Conservation (phyloP, 345 rosid species). For the Linum usitatissimum region DNA sequence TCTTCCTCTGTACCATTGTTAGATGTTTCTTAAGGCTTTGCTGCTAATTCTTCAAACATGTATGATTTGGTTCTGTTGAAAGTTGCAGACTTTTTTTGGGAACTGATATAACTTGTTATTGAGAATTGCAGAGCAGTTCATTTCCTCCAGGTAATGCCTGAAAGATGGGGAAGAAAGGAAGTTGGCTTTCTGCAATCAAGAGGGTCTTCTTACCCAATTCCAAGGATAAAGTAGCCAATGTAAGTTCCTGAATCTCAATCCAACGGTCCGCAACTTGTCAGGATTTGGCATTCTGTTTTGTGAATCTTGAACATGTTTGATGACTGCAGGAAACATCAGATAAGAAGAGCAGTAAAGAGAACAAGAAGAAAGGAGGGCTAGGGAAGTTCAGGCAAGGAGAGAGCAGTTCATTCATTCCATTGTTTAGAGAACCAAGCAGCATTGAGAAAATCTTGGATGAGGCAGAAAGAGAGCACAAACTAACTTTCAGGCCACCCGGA, state of each 20-base stretch:
- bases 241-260: slow-evolving; percentile 22
- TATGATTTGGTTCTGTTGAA: neutral
- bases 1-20: neutral
- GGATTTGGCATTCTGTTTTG: no score
- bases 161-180: slow-evolving; percentile 86
- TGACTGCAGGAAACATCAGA: slow-evolving; percentile 23
- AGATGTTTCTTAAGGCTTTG: neutral
- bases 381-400: slow-evolving; percentile 52
- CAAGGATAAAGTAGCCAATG: slow-evolving; percentile 60
- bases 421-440: slow-evolving; percentile 78
- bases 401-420: slow-evolving; percentile 71
- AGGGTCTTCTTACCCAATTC: slow-evolving; percentile 59
- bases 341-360: slow-evolving; percentile 36
- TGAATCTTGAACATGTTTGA: neutral
- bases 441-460: slow-evolving; percentile 86
- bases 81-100: neutral
- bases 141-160: slow-evolving; percentile 46
- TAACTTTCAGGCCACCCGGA: slow-evolving; percentile 64
- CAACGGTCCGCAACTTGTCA: neutral
- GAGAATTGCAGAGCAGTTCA: slow-evolving; percentile 16
- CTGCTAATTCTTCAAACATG: neutral
- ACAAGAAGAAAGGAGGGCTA: slow-evolving; percentile 53
- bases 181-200: slow-evolving; percentile 93
- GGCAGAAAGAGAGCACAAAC: slow-evolving; percentile 74
- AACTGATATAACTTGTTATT: neutral